Percentiles rank a stretch among this genome's conserved stretches.
Evolutionary conservation across 2,329 filamentous ascomycete genomes (phyloP).

Genomic region (Fusarium sambucinum): DNA sequence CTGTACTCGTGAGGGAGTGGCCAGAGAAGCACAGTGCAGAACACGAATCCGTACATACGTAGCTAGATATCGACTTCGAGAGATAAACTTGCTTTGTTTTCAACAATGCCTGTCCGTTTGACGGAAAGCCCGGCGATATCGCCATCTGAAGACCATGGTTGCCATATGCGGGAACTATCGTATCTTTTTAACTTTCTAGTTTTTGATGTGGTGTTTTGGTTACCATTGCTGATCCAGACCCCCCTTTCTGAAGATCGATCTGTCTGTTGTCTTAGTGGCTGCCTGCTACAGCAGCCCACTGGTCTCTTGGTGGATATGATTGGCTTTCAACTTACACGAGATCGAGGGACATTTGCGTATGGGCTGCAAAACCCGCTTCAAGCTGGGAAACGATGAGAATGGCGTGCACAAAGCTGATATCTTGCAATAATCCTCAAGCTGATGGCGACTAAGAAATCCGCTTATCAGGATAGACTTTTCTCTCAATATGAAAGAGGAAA

Average conservation of each 20-base stretch:
- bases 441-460: background rate
- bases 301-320: constrained; percentile 26
- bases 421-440: constrained; percentile 3
- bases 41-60: background rate
- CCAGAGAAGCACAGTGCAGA: background rate
- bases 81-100: constrained; percentile 27
- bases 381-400: background rate
- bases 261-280: constrained; percentile 31
- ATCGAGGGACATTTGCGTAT: constrained; percentile 21
- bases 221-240: constrained; percentile 29
- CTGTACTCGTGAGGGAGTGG: constrained; percentile 13
- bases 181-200: background rate
- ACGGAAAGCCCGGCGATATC: constrained; percentile 34
- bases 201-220: constrained; percentile 22
- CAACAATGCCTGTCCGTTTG: background rate
- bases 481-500: background rate
- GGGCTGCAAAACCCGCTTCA: constrained; percentile 20
- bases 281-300: constrained; percentile 27
- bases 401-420: constrained; percentile 1
- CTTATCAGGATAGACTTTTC: background rate
- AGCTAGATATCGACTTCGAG: background rate
- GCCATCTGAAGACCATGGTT: constrained; percentile 8
- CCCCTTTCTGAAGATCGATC: constrained; percentile 37
- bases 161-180: constrained; percentile 37
- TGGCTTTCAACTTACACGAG: constrained; percentile 35